These are phyloP conservation scores for Pseudogymnoascus sp. DNA, from an alignment of 2,329 filamentous ascomycete genomes.

Conservation along the genomic window DNA sequence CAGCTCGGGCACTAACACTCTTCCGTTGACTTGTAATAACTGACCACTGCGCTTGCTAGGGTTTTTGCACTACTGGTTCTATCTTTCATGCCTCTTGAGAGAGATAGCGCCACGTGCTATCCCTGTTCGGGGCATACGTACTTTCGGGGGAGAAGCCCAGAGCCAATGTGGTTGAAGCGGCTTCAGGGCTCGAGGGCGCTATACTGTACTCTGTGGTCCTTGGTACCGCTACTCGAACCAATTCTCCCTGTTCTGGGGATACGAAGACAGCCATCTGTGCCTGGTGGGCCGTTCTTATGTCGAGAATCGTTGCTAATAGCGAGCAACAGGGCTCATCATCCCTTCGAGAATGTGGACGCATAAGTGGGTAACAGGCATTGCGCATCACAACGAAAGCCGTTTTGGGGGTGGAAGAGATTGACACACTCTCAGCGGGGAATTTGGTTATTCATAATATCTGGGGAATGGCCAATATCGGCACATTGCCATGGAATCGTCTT, in stretches of 20 bases:
- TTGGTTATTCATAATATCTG: conserved; percentile 2
- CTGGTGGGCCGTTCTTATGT: neutral
- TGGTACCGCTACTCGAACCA: neutral
- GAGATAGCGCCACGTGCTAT: conserved; percentile 9
- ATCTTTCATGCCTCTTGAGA: neutral
- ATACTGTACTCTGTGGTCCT: neutral
- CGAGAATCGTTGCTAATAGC: conserved; percentile 1
- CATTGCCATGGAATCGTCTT: neutral
- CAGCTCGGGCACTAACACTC: conserved; percentile 7
- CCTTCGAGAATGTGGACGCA: conserved; percentile 1
- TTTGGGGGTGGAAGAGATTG: conserved; percentile 7
- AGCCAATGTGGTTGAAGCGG: neutral
- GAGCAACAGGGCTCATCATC: neutral
- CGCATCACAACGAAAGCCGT: conserved; percentile 2
- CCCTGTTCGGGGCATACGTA: conserved; percentile 4
- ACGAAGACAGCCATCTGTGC: conserved; percentile 1
- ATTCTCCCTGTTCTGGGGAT: conserved; percentile 6
- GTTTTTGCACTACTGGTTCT: conserved; percentile 2
- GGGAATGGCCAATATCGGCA: conserved; percentile 5
- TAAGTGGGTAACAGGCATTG: conserved; percentile 8
- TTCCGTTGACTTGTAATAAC: conserved; percentile 7
- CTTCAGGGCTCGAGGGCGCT: neutral
- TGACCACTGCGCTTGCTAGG: conserved; percentile 2
- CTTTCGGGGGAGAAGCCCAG: conserved; percentile 3
- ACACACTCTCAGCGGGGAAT: neutral